Evolutionary conservation across 1,284 basidiomycete species (phyloP), one percentile per base, ranked within the genome.

Genomic region (Boletus subluridellus): DNA sequence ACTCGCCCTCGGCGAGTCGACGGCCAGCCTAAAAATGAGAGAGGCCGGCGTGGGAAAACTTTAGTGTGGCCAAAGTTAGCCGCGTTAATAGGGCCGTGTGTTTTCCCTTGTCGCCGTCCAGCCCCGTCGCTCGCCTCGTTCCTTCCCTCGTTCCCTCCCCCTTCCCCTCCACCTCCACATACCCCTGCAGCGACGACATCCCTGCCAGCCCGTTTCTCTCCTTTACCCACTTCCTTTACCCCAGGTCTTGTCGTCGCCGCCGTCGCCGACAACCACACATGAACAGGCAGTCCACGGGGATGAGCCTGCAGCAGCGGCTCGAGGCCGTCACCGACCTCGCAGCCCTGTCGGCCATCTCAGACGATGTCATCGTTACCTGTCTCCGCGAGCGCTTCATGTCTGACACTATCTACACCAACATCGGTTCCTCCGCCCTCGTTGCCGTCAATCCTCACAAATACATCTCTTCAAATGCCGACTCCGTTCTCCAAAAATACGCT

Each of bases 401-500:
- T 30, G 28, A 30, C 28, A 30, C 28, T 5, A 30, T 30, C 28
- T 30, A 30, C 28, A 30, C 28, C 28, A 30, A 5, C 28, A 30
- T 94, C 57, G 90, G 91, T 26, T 79, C 87, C 17, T 85, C 83
- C 42, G 80, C 80, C 9, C 76, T 95, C 63, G 85, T 96, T 62
- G 89, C 90, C 34, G 79, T 95, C 66, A 96, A 96, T 73, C 93
- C 94, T 0, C 89, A 95, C 79, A 94, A 93, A 73, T 92, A 90
- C 67, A 80, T 95, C 35, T 66, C 87, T 14, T 83, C 83, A 61
- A 94, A 91, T 68, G 85, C 89, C 62, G 93, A 97, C 76, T 85
- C 87, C 0, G 76, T 90, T 35, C 76, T 96, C 41, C 85, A 91
- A 74, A 89, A 91, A 69, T 96, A 96, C 70, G 87, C 92, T 5